phyloP scores from a whole-genome alignment of 257 asterid genomes.

The Gentiana dahurica region DNA sequence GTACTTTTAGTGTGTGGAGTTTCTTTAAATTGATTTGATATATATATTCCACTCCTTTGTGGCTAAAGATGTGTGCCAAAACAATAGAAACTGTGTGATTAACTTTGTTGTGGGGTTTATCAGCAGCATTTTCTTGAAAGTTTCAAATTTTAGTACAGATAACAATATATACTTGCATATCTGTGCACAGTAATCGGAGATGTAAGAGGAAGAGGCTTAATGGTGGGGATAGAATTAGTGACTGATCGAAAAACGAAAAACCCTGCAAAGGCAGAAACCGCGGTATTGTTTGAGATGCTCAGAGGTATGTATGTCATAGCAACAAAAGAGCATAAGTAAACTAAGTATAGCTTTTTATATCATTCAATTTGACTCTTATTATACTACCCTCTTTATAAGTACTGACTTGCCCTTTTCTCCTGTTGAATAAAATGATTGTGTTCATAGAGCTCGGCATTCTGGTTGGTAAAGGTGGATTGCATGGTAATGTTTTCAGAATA shows the following conservation, averaged over 20 bases:
- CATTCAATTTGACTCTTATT: too few relatives aligned
- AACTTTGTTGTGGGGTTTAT: too few relatives aligned
- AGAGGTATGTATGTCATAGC: conserved; percentile 38
- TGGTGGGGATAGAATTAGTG: conserved; percentile 91
- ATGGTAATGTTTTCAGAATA: conserved; percentile 92
- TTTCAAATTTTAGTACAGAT: too few relatives aligned
- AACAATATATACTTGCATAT: neutral
- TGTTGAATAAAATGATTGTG: neutral
- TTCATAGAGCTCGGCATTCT: conserved; percentile 70
- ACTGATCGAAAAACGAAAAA: conserved; percentile 59
- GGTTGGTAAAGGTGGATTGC: conserved; percentile 94
- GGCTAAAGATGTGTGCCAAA: too few relatives aligned
- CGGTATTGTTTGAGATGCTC: conserved; percentile 66
- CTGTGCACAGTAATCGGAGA: conserved; percentile 69
- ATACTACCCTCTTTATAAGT: neutral
- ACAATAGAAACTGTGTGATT: too few relatives aligned
- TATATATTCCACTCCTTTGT: too few relatives aligned
- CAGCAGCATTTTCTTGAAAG: too few relatives aligned
- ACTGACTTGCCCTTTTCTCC: neutral
- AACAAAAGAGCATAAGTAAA: too few relatives aligned
- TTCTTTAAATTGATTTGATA: too few relatives aligned
- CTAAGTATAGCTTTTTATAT: too few relatives aligned
- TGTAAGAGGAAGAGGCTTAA: conserved; percentile 88
- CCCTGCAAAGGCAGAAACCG: conserved; percentile 95
- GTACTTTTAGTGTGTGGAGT: too few relatives aligned